Percentiles rank a stretch among this genome's conserved stretches.
These are phyloP conservation scores for Colletotrichum kahawae DNA, from an alignment of 2,329 filamentous ascomycete genomes.

Conservation along the genomic window DNA sequence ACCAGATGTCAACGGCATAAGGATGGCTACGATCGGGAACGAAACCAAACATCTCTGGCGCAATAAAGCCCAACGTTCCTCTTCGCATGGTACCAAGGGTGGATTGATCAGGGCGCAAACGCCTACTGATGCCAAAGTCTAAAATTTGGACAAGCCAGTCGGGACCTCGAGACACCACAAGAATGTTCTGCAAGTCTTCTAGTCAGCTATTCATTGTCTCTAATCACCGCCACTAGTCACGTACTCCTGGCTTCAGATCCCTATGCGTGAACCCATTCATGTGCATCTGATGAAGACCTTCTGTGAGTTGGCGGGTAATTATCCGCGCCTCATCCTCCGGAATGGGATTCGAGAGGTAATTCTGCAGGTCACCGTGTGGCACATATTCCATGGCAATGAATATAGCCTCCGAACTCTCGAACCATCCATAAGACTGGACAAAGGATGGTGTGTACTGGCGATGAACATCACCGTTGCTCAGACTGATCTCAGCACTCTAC, in stretches of 20 bases:
- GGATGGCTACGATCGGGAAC: neutral
- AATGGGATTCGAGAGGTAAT: neutral
- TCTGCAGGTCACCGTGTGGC: neutral
- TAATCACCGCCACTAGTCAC: neutral
- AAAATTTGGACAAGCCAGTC: neutral
- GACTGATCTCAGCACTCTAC: neutral
- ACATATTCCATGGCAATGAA: neutral
- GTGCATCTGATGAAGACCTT: neutral
- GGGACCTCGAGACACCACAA: neutral
- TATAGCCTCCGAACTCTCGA: neutral
- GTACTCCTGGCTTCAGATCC: neutral
- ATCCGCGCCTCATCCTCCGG: neutral
- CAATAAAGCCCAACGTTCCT: neutral
- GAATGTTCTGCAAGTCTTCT: neutral
- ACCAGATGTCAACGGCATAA: neutral
- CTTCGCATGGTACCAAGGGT: neutral
- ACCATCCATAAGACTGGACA: neutral
- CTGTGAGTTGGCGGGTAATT: neutral
- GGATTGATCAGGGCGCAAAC: neutral
- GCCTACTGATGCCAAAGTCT: neutral
- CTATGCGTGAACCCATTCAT: neutral
- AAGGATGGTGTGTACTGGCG: neutral
- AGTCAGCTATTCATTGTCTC: neutral
- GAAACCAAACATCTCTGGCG: neutral
- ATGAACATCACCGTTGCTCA: neutral